Conservation (phyloP, 2,329 filamentous ascomycete genomes). For the Lasiodiplodia sp. region DNA sequence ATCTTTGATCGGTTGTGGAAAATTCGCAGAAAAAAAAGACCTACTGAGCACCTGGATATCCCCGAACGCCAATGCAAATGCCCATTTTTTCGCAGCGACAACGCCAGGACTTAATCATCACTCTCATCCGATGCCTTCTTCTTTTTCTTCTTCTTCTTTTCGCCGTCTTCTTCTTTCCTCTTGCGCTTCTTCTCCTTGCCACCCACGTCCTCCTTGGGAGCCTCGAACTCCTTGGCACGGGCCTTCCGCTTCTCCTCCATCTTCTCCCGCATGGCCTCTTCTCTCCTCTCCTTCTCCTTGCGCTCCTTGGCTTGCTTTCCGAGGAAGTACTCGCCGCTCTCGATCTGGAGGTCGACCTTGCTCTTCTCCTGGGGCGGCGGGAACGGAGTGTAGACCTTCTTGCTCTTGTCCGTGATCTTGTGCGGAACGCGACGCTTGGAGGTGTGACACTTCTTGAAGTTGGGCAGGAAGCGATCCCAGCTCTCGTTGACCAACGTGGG, state of each 20-base stretch:
- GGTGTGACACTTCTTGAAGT: constrained; percentile 94
- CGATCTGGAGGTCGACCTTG: constrained; percentile 98
- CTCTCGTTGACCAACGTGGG: constrained; percentile 84
- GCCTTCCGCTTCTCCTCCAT: constrained; percentile 88
- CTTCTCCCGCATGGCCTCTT: constrained; percentile 85
- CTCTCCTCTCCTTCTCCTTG: constrained; percentile 76
- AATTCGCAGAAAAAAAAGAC: neutral
- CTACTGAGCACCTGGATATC: constrained; percentile 26
- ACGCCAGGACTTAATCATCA: constrained; percentile 6
- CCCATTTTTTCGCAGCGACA: constrained; percentile 15
- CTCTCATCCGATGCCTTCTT: constrained; percentile 35
- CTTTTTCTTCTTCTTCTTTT: constrained; percentile 53
- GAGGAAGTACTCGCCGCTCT: constrained; percentile 96
- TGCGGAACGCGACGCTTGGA: constrained; percentile 82
- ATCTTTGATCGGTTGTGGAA: neutral
- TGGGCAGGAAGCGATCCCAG: constrained; percentile 95
- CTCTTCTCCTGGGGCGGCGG: constrained; percentile 97
- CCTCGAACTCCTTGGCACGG: constrained; percentile 83
- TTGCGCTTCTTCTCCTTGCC: constrained; percentile 59
- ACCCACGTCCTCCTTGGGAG: constrained; percentile 76
- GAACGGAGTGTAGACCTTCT: constrained; percentile 97
- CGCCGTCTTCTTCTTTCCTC: constrained; percentile 50
- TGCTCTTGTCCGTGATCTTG: constrained; percentile 89
- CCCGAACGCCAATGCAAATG: constrained; percentile 22
- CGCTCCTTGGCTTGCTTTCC: constrained; percentile 91